These are phyloP conservation scores for Fraxinus sp. DNA, from an alignment of 305 asterid species.

Conservation along the genomic window DNA sequence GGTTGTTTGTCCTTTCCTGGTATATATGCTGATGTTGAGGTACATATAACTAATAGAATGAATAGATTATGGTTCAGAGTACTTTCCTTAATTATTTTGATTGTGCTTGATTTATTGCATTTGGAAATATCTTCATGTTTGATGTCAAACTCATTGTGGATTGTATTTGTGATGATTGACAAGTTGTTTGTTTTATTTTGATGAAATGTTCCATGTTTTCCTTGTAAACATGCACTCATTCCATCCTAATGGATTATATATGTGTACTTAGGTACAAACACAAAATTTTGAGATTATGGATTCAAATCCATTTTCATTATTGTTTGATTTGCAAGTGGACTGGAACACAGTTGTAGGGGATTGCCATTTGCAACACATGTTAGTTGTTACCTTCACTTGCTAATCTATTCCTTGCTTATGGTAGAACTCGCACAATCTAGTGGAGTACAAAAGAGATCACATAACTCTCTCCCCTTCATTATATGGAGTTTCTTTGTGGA, in stretches of 20 bases:
- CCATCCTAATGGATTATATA: neutral
- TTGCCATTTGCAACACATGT: neutral
- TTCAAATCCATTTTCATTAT: neutral
- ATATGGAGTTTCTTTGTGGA: neutral
- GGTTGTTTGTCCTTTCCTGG: constrained; percentile 92
- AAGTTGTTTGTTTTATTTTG: neutral
- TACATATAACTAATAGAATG: constrained; percentile 18
- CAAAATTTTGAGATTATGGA: neutral
- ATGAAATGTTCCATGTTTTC: neutral
- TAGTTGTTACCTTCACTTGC: neutral
- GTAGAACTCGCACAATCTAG: neutral
- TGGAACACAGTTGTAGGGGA: neutral
- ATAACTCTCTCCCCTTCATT: neutral
- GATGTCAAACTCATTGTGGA: neutral
- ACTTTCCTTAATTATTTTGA: neutral
- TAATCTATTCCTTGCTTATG: neutral
- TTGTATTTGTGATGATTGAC: neutral
- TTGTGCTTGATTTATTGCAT: neutral
- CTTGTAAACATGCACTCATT: neutral
- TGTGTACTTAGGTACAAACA: neutral
- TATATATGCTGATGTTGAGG: constrained; percentile 73
- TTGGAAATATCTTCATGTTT: neutral
- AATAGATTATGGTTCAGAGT: neutral
- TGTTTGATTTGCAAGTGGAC: neutral
- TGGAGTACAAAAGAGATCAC: neutral